Evolutionary conservation across 331 rosid genomes (phyloP).

Genomic region (Pyracantha coccinea): DNA sequence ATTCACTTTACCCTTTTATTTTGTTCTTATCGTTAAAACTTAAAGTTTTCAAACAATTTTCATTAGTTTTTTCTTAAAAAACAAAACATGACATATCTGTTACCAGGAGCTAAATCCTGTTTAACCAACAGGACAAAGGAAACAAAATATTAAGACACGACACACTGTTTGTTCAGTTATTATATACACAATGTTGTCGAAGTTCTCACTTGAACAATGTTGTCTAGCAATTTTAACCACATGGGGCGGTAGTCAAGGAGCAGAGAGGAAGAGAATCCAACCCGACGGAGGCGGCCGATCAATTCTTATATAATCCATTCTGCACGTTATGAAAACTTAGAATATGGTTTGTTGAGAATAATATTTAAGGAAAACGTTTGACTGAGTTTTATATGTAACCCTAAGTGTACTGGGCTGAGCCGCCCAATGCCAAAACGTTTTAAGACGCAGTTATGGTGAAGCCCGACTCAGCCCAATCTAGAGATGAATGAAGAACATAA

Average conservation of each 20-base stretch:
- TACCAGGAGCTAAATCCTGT: too few relatives aligned
- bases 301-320: neutral
- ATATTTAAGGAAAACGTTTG: neutral
- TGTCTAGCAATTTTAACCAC: neutral
- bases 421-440: neutral
- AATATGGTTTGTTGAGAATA: neutral
- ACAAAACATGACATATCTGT: neutral
- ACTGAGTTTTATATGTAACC: neutral
- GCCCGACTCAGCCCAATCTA: neutral
- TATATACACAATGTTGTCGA: neutral
- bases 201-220: neutral
- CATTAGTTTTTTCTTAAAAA: too few relatives aligned
- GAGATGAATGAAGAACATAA: neutral
- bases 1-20: too few relatives aligned
- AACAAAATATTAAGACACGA: neutral
- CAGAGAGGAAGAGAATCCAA: neutral
- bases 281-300: neutral
- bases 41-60: too few relatives aligned
- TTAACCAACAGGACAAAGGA: neutral
- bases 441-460: neutral
- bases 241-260: neutral
- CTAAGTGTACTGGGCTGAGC: neutral
- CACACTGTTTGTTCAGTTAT: neutral
- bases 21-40: too few relatives aligned
- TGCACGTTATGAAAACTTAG: neutral